Base-by-base conservation (phyloP, 2,329 filamentous ascomycete species). In the Claviceps digitariae region DNA sequence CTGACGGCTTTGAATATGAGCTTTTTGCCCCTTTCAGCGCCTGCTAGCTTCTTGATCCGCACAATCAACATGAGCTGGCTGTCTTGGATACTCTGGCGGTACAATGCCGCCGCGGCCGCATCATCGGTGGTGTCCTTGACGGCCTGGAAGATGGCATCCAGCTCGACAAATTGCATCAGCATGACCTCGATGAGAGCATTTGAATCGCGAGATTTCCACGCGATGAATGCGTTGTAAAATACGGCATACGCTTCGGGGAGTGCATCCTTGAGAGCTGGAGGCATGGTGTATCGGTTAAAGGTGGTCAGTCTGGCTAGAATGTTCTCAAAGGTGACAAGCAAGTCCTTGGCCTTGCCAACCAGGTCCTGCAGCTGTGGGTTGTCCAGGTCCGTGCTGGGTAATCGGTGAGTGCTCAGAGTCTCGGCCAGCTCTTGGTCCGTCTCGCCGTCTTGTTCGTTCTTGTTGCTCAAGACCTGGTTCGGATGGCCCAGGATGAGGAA, bases 161-260 rank as follows among this genome's bases (percentile, higher is more conserved):
- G 77, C 63, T 90, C 87, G 20, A 90, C 86, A 66, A 91, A 90
- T 58, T 89, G 86, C 62, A 87, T 78, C n/a, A 91, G 76, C 87
- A 93, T 90, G 53, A 88, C 84, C 61, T 90, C 85, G 51, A 91
- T 81, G 4, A 93, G 72, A 0, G 86, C 83, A 52, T 83, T 83
- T 0, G 86, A 87, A 64, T 91, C 87, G 51, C 86, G 79, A 1
- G 87, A 83, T 67, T 90, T 89, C 87, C 87, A 93, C 3, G 86
- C 82, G 56, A 87, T 86, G 62, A 93, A 90, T 1, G 86, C 86
- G 52, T 86, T 84, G 60, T 84, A 81, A 60, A 89, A 93, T 0
- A 83, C 79, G 34, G 84, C 79, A 62, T 90, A 88, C 1, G 81
- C 75, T 59, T 88, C 78, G 0, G 83, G 78, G 20, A 93, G 72